These are phyloP conservation scores for Cyberlindnera mrakii DNA, from an alignment of 805 yeast genomes.

Conservation along the genomic window DNA sequence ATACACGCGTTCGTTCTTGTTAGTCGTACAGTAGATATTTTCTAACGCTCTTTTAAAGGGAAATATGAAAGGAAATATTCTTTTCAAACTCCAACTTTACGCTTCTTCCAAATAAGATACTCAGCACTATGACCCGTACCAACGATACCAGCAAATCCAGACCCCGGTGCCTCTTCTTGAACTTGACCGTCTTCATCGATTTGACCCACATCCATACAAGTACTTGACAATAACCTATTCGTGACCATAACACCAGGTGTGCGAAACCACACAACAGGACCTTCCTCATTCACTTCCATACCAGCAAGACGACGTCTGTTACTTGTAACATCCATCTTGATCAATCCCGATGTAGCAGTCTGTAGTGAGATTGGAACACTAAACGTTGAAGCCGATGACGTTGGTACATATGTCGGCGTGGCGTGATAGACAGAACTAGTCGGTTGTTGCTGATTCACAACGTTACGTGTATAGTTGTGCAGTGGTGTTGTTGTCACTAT, in stretches of 20 bases:
- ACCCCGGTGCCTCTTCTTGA: slow-evolving; percentile 16
- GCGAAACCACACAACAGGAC: slow-evolving; percentile 58
- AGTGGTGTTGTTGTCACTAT: slow-evolving; percentile 14
- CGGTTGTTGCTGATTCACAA: slow-evolving; percentile 4
- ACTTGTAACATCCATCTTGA: slow-evolving; percentile 28
- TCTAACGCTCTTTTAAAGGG: background rate
- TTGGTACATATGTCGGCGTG: slow-evolving; percentile 20
- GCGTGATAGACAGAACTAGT: slow-evolving; percentile 20
- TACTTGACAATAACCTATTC: slow-evolving; percentile 28
- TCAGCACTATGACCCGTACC: slow-evolving; percentile 68
- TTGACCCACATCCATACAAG: slow-evolving; percentile 20
- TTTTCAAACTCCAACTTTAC: slow-evolving; percentile 6
- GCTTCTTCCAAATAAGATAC: slow-evolving; percentile 57
- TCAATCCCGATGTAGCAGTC: slow-evolving; percentile 19
- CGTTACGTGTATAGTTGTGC: slow-evolving; percentile 19
- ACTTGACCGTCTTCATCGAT: slow-evolving; percentile 11
- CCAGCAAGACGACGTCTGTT: slow-evolving; percentile 24
- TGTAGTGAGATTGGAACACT: slow-evolving; percentile 24
- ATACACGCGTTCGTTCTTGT: background rate
- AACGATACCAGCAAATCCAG: slow-evolving; percentile 22
- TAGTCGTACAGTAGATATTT: background rate
- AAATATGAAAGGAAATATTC: too few relatives aligned
- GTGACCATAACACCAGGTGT: slow-evolving; percentile 53
- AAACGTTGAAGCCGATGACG: slow-evolving; percentile 26
- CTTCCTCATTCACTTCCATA: slow-evolving; percentile 17